Evolutionary conservation across 1,284 basidiomycete genomes (phyloP).

Genomic region (Rhodotorula sp.): DNA sequence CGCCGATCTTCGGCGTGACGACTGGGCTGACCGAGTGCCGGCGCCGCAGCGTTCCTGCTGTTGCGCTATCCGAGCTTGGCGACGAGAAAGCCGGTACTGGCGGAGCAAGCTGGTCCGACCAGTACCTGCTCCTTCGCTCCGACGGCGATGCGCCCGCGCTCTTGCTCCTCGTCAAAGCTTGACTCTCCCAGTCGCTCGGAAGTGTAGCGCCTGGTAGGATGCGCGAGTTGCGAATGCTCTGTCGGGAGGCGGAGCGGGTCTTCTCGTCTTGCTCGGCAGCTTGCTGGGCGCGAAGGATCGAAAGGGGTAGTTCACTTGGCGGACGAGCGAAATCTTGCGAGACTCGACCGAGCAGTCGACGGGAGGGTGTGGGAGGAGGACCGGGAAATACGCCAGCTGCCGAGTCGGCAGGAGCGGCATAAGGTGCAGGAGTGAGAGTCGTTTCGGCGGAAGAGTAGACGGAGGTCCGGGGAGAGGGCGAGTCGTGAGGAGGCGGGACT

Average conservation of each 20-base stretch:
- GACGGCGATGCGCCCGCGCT: neutral
- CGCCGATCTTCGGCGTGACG: neutral
- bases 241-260: conserved; percentile 1
- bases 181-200: neutral
- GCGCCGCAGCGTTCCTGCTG: neutral
- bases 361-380: neutral
- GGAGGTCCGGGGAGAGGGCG: neutral
- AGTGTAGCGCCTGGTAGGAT: conserved; percentile 19
- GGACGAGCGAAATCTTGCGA: conserved; percentile 13
- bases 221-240: conserved; percentile 13
- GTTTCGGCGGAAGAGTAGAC: neutral
- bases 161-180: neutral
- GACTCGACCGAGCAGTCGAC: conserved; percentile 6
- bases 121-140: neutral
- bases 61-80: neutral
- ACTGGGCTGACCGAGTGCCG: conserved; percentile 17
- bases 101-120: neutral
- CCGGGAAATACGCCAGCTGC: neutral
- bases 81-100: neutral
- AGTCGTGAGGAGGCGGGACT: neutral
- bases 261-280: neutral
- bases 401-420: neutral
- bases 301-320: neutral
- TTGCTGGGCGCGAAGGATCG: neutral
- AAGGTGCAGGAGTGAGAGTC: neutral